A percentile compares a stretch with the other conserved stretches of the same genome.
phyloP scores from a whole-genome alignment of 371 early-diverging fungal genomes.

The Apophysomyces trapeziformis region DNA sequence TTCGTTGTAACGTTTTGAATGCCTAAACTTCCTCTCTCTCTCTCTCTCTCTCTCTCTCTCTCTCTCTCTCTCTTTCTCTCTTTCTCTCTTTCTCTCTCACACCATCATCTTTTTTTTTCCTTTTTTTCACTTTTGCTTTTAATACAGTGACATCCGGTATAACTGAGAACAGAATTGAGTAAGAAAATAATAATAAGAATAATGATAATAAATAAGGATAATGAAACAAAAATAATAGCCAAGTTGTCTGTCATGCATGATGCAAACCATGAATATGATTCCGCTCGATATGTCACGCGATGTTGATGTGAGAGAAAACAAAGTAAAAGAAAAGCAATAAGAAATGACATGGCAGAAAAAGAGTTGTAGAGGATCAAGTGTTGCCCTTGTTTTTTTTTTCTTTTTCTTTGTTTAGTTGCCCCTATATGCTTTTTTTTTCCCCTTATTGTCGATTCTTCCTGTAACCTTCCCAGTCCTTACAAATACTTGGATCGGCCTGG shows the following conservation, averaged over 20 bases:
- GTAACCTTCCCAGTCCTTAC: not conserved
- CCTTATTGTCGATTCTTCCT: not conserved
- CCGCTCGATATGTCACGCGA: not conserved
- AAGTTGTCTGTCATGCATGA: slow-evolving; percentile 1
- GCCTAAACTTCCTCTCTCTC: not conserved
- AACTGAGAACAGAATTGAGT: not conserved
- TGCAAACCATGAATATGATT: not conserved
- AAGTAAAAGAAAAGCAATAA: too few species aligned
- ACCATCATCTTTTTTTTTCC: not conserved
- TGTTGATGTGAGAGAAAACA: not conserved
- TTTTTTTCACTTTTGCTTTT: not conserved
- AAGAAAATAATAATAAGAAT: not conserved
- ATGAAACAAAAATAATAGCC: not conserved
- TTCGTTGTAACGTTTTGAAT: too few species aligned
- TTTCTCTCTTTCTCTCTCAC: not conserved
- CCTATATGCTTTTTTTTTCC: too few species aligned
- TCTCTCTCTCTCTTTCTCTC: not conserved
- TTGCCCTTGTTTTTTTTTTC: too few species aligned
- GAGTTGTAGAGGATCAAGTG: too few species aligned
- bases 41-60: not conserved
- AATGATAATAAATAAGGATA: not conserved
- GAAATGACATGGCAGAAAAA: too few species aligned
- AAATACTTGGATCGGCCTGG: not conserved
- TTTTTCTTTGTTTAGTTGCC: not conserved
- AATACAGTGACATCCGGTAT: not conserved